These are phyloP conservation scores for Magnusiomyces starmeri DNA, from an alignment of 1,139 yeast species.

Conservation along the genomic window DNA sequence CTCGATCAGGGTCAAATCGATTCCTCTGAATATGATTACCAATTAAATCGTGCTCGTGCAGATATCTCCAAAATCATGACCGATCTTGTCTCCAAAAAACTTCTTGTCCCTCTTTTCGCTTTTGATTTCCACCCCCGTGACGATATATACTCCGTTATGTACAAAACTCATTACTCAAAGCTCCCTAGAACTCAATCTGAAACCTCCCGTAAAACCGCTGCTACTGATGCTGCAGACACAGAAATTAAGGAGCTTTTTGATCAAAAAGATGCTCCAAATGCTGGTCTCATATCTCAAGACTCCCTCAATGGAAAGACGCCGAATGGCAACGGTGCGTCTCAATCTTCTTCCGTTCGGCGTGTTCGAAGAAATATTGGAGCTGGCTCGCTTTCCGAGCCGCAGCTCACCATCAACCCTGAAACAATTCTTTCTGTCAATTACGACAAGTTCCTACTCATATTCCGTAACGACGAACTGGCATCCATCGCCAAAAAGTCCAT, in stretches of 20 bases:
- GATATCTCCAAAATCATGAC: constrained; percentile 31
- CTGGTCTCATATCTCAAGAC: constrained; percentile 22
- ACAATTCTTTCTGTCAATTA: constrained; percentile 58
- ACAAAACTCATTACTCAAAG: constrained; percentile 19
- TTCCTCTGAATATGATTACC: constrained; percentile 11
- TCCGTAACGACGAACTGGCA: constrained; percentile 57
- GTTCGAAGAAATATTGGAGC: constrained; percentile 6
- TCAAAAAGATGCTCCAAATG: constrained; percentile 22
- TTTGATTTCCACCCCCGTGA: constrained; percentile 34
- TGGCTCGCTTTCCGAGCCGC: constrained; percentile 5
- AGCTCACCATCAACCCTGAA: constrained; percentile 24
- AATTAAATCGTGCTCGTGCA: constrained; percentile 32
- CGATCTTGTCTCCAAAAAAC: constrained; percentile 48
- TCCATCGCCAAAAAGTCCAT: constrained; percentile 59
- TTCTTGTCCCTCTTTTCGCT: constrained; percentile 46
- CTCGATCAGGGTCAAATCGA: constrained; percentile 22
- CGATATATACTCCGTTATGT: constrained; percentile 30
- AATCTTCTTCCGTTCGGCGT: constrained; percentile 6
- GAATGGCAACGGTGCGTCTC: constrained; percentile 20
- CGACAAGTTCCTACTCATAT: constrained; percentile 57
- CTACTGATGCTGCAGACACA: constrained; percentile 51
- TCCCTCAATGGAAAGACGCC: constrained; percentile 26
- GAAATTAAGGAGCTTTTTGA: constrained; percentile 35
- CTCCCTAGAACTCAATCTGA: constrained; percentile 25
- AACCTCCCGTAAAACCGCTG: constrained; percentile 26